These are phyloP conservation scores for Elsinoe batatas DNA, from an alignment of 2,329 filamentous ascomycete genomes.

Conservation along the genomic window DNA sequence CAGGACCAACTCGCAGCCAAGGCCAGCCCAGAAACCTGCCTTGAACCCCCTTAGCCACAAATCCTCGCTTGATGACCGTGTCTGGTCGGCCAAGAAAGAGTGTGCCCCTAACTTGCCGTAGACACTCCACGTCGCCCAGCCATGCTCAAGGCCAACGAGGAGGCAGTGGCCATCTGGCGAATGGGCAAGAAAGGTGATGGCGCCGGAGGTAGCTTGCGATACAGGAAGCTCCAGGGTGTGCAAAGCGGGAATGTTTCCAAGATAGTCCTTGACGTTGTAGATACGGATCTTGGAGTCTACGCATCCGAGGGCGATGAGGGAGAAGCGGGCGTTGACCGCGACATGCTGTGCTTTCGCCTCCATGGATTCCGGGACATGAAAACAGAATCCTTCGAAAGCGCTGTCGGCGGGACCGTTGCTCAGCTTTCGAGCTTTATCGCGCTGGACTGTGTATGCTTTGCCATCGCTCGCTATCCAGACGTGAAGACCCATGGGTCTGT, in stretches of 20 bases:
- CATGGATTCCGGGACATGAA: constrained; percentile 60
- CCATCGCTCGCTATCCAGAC: constrained; percentile 89
- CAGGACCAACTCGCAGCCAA: constrained; percentile 76
- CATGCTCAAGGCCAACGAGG: constrained; percentile 83
- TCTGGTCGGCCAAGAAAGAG: constrained; percentile 64
- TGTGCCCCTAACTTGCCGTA: constrained; percentile 83
- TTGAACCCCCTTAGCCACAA: constrained; percentile 69
- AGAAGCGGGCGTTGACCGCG: constrained; percentile 90
- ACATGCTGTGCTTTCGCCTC: constrained; percentile 58
- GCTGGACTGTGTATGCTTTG: constrained; percentile 81
- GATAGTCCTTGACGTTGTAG: constrained; percentile 90
- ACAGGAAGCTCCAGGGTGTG: constrained; percentile 64
- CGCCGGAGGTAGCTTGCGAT: constrained; percentile 57
- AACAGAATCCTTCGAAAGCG: constrained; percentile 83
- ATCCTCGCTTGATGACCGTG: constrained; percentile 54
- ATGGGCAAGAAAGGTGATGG: constrained; percentile 66
- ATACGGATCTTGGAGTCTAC: constrained; percentile 69
- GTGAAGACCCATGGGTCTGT: constrained; percentile 90
- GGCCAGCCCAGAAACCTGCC: constrained; percentile 76
- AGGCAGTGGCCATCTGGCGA: constrained; percentile 94
- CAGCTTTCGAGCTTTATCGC: constrained; percentile 34
- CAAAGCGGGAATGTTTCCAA: constrained; percentile 80
- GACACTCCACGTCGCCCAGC: constrained; percentile 95
- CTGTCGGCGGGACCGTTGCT: constrained; percentile 44
- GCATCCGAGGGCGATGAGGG: constrained; percentile 79